A percentile compares a stretch with the other conserved stretches of the same genome.
Conservation (phyloP, 306 rosid species). For the Glycine tomentella region DNA sequence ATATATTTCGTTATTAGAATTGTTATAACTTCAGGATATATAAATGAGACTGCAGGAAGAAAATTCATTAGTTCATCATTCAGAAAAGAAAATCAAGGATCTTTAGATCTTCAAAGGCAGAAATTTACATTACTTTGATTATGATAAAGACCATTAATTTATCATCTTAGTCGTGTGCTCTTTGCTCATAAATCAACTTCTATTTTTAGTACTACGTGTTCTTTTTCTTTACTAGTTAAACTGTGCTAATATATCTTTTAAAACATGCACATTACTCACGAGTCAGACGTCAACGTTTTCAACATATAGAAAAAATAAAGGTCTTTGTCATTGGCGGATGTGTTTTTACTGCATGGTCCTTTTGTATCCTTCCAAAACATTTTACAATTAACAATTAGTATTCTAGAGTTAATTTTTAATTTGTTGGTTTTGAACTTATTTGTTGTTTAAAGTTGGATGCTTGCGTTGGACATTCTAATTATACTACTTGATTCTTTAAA, state of each 20-base stretch:
- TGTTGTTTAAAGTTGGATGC: neutral
- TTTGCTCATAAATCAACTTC: neutral
- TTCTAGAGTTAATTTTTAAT: slow-evolving; percentile 5
- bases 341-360: neutral
- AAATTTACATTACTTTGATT: neutral
- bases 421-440: neutral
- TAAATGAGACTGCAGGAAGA: neutral
- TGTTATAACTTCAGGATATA: no score
- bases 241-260: neutral
- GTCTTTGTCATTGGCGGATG: neutral
- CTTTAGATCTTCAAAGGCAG: neutral
- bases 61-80: neutral
- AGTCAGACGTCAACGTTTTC: no score
- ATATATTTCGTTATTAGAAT: no score
- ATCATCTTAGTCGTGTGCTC: no score
- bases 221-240: no score
- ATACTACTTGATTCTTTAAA: no score
- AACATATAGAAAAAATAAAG: no score
- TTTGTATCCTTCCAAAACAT: neutral
- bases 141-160: neutral
- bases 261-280: no score
- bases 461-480: neutral
- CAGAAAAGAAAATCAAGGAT: neutral
- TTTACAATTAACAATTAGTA: slow-evolving; percentile 3
- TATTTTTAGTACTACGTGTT: neutral